These are phyloP conservation scores for Fraxinus nigra DNA, from an alignment of 305 asterid genomes.

Conservation along the genomic window DNA sequence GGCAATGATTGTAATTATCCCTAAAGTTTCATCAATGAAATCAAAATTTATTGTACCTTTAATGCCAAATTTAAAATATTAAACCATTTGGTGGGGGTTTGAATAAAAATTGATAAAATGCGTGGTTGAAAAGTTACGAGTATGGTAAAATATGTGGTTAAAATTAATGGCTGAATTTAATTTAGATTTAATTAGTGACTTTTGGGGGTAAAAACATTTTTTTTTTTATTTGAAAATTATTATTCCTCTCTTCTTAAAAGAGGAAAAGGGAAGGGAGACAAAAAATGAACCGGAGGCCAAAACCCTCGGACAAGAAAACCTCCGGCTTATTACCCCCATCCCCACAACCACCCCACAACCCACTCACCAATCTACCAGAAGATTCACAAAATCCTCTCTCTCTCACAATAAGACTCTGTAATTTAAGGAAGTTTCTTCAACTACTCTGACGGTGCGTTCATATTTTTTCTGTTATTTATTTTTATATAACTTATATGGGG, in stretches of 20 bases:
- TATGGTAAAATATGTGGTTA: too few relatives aligned
- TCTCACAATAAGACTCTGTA: conserved; percentile 21
- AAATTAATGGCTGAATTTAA: too few relatives aligned
- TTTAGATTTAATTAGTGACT: too few relatives aligned
- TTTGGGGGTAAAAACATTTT: too few relatives aligned
- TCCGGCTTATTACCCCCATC: not conserved
- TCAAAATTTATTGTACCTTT: too few relatives aligned
- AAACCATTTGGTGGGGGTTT: too few relatives aligned
- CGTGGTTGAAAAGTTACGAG: too few relatives aligned
- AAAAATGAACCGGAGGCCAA: not conserved
- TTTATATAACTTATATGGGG: not conserved
- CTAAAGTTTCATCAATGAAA: too few relatives aligned
- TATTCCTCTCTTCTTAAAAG: not conserved
- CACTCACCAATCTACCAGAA: not conserved
- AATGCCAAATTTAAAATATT: too few relatives aligned
- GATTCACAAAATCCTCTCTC: not conserved
- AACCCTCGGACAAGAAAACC: not conserved
- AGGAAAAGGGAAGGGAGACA: not conserved
- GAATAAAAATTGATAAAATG: too few relatives aligned
- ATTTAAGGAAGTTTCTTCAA: conserved; percentile 24
- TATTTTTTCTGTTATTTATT: not conserved
- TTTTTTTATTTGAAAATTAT: too few relatives aligned
- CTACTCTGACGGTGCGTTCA: conserved; percentile 26
- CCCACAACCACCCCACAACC: not conserved
- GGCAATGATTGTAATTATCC: not conserved